These are phyloP conservation scores for Papiliotrema flavescens DNA, from an alignment of 1,284 basidiomycete species.

Conservation along the genomic window DNA sequence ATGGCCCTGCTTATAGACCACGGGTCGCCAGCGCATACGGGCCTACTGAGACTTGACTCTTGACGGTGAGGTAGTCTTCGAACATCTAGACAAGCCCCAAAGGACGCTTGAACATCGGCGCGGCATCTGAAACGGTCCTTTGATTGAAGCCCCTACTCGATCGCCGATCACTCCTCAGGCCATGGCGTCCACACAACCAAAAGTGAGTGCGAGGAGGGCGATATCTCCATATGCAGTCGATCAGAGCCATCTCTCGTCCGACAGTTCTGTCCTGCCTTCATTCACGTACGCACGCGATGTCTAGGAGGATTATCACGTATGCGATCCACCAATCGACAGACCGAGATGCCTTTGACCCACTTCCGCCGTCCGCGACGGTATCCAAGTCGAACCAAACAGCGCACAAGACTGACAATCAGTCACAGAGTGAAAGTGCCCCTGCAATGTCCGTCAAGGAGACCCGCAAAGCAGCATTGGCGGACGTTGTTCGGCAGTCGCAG, in stretches of 20 bases:
- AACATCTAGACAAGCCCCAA: too few relatives aligned
- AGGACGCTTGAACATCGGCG: too few relatives aligned
- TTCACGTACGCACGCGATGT: background rate
- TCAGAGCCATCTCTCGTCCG: background rate
- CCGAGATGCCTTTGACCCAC: slow-evolving; percentile 9
- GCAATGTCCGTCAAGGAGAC: slow-evolving; percentile 2
- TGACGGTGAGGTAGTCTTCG: too few relatives aligned
- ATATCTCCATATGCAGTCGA: too few relatives aligned
- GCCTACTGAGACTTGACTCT: too few relatives aligned
- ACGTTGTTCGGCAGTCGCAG: slow-evolving; percentile 2
- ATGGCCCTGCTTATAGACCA: too few relatives aligned
- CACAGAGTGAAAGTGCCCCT: background rate
- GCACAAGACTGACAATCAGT: background rate
- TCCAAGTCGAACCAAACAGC: background rate
- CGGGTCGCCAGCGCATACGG: too few relatives aligned
- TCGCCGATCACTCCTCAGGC: too few relatives aligned
- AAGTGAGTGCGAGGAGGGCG: too few relatives aligned
- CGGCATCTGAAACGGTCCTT: too few relatives aligned
- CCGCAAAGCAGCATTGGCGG: slow-evolving; percentile 4
- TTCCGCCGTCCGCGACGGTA: background rate
- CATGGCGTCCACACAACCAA: too few relatives aligned
- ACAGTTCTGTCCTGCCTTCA: background rate
- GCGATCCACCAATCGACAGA: slow-evolving; percentile 16
- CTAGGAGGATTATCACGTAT: background rate
- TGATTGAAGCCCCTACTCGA: too few relatives aligned